Base-by-base conservation (phyloP, 352 stramenopile genomes). In the Blastocystis sp. region DNA sequence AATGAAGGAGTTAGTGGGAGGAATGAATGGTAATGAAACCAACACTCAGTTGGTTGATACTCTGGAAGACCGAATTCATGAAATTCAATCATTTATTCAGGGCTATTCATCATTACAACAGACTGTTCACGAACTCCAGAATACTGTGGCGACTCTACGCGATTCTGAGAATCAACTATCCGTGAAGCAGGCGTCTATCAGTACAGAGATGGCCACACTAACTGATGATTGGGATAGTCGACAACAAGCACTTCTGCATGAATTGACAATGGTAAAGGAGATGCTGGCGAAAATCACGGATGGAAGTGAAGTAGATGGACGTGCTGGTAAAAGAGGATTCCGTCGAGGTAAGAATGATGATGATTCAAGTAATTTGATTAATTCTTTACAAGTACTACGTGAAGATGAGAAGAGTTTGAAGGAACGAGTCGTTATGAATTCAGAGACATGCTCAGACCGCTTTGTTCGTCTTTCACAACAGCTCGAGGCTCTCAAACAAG, bases 351-450 rank as follows among this genome's bases (percentile, higher is more conserved):
- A 79, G 35, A 33, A 17, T 30, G 42, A 59, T 33, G 68, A 79
- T 11, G 68, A 30, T 17, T 24, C 35, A 11, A 35, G 17, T 44
- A 19, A 37, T n/a, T 30, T 68, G 58, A 13, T n/a, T 7, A 13
- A 1, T 15, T 33, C 37, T 24, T 53, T 79, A 53, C 42, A 27
- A 24, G 68, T 79, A 53, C 40, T 79, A 53, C 15, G 68, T 27
- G 68, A 79, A 24, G 68, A 79, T 53, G 68, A 79, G 44, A 79
- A 79, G 68, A 30, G 68, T 30, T 33, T 79, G 33, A 79, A 79
- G 68, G 68, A 79, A 35, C 68, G 68, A 22, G 68, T 79, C 24
- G 40, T 79, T 0, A 11, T 3, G 15, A 60, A 79, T 53, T 58
- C 68, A 6, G 68, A 60, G 22, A 1, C 24, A 6, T 58, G 33